Conservation (phyloP, 495 filamentous ascomycete species). For the Jackrogersella minutella region DNA sequence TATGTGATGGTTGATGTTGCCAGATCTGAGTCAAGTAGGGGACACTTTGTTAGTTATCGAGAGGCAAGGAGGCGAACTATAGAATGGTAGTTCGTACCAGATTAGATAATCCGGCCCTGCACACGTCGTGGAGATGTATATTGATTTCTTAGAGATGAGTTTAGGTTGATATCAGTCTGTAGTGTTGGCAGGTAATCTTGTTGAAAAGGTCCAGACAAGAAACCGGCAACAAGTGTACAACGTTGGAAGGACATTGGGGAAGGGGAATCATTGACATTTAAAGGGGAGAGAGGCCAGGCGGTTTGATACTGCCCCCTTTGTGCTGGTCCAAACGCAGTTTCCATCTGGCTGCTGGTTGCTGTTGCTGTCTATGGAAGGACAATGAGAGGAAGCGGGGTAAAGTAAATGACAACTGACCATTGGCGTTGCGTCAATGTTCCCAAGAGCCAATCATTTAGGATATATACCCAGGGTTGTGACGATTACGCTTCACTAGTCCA, state of each 20-base stretch:
- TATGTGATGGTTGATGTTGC: conserved; percentile 21
- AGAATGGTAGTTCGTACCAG: conserved; percentile 5
- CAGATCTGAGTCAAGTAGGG: conserved; percentile 8
- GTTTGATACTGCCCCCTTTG: conserved; percentile 11
- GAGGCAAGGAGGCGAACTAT: background rate
- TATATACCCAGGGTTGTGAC: conserved; percentile 13
- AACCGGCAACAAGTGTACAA: background rate
- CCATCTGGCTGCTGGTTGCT: too few species aligned
- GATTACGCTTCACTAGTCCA: conserved; percentile 6
- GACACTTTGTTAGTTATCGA: conserved; percentile 7
- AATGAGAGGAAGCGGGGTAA: conserved; percentile 37
- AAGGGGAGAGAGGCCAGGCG: conserved; percentile 19
- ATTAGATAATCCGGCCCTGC: conserved; percentile 10
- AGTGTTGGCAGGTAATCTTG: conserved; percentile 1
- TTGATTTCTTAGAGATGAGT: background rate
- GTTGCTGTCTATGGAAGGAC: too few species aligned
- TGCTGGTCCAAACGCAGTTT: background rate
- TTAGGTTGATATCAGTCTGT: conserved; percentile 1
- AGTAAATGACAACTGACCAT: conserved; percentile 28
- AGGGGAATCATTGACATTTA: conserved; percentile 19
- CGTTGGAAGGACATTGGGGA: background rate
- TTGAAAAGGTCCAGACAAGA: conserved; percentile 6
- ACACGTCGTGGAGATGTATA: background rate
- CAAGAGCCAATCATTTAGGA: conserved; percentile 30
- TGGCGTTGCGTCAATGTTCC: conserved; percentile 17